These are phyloP conservation scores for Beauveria asiatica DNA, from an alignment of 2,329 filamentous ascomycete species.

Conservation along the genomic window DNA sequence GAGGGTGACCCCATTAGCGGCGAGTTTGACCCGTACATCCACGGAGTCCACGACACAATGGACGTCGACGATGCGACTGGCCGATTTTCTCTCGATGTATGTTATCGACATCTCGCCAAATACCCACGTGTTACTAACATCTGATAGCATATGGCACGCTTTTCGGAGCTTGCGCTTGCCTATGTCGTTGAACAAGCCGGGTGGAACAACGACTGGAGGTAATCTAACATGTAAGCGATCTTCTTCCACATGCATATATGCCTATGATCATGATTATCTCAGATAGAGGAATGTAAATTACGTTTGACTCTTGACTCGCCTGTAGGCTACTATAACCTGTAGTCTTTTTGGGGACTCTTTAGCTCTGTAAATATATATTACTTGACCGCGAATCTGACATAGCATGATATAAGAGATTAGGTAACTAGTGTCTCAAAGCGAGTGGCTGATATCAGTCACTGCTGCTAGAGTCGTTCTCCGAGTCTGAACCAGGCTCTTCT, in stretches of 20 bases:
- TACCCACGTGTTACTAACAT: slow-evolving; percentile 9
- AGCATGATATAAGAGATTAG: too few species aligned
- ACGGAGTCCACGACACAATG: slow-evolving; percentile 28
- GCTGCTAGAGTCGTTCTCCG: background rate
- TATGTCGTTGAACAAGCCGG: slow-evolving; percentile 31
- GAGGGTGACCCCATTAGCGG: slow-evolving; percentile 29
- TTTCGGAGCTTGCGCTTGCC: slow-evolving; percentile 30
- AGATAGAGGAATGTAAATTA: too few species aligned
- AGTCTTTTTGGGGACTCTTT: too few species aligned
- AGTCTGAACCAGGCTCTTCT: background rate
- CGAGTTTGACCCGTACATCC: slow-evolving; percentile 31
- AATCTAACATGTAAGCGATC: background rate
- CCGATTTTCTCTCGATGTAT: slow-evolving; percentile 29
- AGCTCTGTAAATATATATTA: too few species aligned
- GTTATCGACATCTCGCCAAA: too few species aligned
- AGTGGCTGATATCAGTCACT: too few species aligned
- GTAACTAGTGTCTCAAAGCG: too few species aligned
- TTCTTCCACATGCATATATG: too few species aligned
- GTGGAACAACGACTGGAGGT: slow-evolving; percentile 32
- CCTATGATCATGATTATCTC: too few species aligned
- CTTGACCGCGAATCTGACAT: too few species aligned
- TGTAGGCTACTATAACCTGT: too few species aligned
- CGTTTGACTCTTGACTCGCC: too few species aligned
- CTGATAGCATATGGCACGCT: slow-evolving; percentile 31
- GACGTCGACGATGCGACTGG: slow-evolving; percentile 29